phyloP scores from a whole-genome alignment of 768 basidiomycete genomes.

The Tricholoma matsutake region DNA sequence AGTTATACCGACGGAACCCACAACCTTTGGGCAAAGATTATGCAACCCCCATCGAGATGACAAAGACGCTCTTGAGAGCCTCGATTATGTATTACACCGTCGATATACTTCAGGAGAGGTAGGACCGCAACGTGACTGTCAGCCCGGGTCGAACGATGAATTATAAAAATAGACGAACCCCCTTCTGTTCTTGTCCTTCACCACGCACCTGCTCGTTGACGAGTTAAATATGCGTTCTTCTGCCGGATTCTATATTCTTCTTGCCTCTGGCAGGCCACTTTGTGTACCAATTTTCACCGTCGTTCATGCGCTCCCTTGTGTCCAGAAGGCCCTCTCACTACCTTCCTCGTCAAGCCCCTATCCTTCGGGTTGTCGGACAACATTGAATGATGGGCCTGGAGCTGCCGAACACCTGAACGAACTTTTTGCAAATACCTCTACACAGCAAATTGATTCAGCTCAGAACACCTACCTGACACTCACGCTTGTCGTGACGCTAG shows the following conservation, averaged over 20 bases:
- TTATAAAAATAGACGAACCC: neutral
- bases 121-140: too few species aligned
- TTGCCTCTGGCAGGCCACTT: slow-evolving; percentile 6
- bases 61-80: too few species aligned
- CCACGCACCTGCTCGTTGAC: neutral
- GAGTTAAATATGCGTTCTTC: slow-evolving; percentile 3
- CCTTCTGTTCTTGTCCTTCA: neutral
- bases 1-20: too few species aligned
- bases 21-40: too few species aligned
- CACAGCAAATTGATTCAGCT: neutral
- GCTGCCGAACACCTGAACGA: neutral
- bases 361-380: neutral
- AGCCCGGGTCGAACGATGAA: too few species aligned
- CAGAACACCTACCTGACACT: slow-evolving; percentile 10
- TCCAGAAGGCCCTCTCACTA: neutral
- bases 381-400: neutral
- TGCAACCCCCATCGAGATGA: too few species aligned
- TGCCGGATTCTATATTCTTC: slow-evolving; percentile 1
- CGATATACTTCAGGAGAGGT: too few species aligned
- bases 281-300: neutral
- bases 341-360: neutral
- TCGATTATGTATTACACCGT: too few species aligned
- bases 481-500: slow-evolving; percentile 15
- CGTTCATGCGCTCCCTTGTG: slow-evolving; percentile 3
- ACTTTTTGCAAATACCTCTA: neutral